Percentiles rank a stretch among this genome's conserved stretches.
These are phyloP conservation scores for Triangularia verruculosa DNA, from an alignment of 2,329 filamentous ascomycete species.

Conservation along the genomic window DNA sequence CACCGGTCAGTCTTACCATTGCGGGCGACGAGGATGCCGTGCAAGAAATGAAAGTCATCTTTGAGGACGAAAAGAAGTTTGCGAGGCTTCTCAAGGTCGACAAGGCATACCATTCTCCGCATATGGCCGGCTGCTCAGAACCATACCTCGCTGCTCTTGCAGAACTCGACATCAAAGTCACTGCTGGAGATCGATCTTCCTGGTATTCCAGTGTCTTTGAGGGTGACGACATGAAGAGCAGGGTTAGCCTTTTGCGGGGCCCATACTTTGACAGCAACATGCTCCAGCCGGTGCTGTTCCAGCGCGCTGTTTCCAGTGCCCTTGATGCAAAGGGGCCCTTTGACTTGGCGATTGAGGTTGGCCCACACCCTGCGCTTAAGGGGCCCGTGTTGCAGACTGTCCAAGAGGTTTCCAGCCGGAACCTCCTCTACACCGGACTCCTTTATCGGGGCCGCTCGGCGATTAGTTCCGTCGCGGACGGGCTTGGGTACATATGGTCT, in stretches of 20 bases:
- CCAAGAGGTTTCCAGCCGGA: not conserved
- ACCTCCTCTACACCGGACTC: conserved; percentile 1
- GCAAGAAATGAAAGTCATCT: conserved; percentile 5
- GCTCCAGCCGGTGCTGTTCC: conserved; percentile 14
- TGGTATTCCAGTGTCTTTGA: conserved; percentile 15
- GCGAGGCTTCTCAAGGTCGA: conserved; percentile 25
- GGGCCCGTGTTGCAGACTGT: conserved; percentile 26
- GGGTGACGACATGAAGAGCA: not conserved
- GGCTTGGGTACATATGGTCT: conserved; percentile 8
- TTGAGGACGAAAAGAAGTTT: conserved; percentile 21
- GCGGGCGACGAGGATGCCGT: conserved; percentile 32
- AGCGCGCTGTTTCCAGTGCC: conserved; percentile 8
- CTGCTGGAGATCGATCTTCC: not conserved
- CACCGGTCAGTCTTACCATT: conserved; percentile 36
- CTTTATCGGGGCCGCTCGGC: not conserved
- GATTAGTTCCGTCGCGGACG: not conserved
- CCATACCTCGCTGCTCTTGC: conserved; percentile 20
- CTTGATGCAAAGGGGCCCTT: not conserved
- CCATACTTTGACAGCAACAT: conserved; percentile 22
- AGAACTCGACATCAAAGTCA: not conserved
- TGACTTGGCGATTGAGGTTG: conserved; percentile 17
- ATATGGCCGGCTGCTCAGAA: conserved; percentile 27
- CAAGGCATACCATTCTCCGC: conserved; percentile 32
- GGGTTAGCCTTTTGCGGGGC: not conserved
- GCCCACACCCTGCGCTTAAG: conserved; percentile 18